Percentiles rank a stretch among this genome's conserved stretches.
Evolutionary conservation across 106 monocot species (phyloP).

Genomic region (Amphibolis antarctica): DNA sequence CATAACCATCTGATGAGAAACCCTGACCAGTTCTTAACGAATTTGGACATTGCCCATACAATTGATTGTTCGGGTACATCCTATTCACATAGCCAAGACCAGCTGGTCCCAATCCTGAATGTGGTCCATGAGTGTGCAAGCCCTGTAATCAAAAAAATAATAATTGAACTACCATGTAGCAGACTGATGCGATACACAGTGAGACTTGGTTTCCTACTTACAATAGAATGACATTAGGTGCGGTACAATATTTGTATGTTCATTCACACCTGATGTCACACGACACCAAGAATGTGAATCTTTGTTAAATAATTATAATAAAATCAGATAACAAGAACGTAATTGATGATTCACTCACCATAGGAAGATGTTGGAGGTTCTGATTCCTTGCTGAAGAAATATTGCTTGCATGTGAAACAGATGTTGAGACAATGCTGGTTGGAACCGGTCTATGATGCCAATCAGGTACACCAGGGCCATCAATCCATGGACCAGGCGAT

Average conservation of each 20-base stretch:
- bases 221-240: too few relatives aligned
- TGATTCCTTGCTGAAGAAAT: constrained; percentile 25
- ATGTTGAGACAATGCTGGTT: constrained; percentile 12
- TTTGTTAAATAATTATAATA: too few relatives aligned
- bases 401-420: constrained; percentile 18
- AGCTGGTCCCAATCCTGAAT: constrained; percentile 14
- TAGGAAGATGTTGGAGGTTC: constrained; percentile 11
- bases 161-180: too few relatives aligned
- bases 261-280: too few relatives aligned
- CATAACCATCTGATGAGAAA: constrained; percentile 27
- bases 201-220: too few relatives aligned
- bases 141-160: too few relatives aligned
- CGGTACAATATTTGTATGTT: too few relatives aligned
- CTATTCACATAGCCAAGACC: constrained; percentile 31
- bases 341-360: constrained; percentile 17
- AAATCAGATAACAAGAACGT: background rate
- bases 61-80: constrained; percentile 35
- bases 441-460: constrained; percentile 23
- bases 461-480: constrained; percentile 25
- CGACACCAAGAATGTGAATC: too few relatives aligned
- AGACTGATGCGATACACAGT: too few relatives aligned
- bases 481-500: constrained; percentile 45
- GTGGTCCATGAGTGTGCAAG: constrained; percentile 22
- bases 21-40: constrained; percentile 17
- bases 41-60: constrained; percentile 35